A percentile compares a stretch with the other conserved stretches of the same genome.
phyloP scores from a whole-genome alignment of 1,139 yeast genomes.

The Suhomyces anneliseae region DNA sequence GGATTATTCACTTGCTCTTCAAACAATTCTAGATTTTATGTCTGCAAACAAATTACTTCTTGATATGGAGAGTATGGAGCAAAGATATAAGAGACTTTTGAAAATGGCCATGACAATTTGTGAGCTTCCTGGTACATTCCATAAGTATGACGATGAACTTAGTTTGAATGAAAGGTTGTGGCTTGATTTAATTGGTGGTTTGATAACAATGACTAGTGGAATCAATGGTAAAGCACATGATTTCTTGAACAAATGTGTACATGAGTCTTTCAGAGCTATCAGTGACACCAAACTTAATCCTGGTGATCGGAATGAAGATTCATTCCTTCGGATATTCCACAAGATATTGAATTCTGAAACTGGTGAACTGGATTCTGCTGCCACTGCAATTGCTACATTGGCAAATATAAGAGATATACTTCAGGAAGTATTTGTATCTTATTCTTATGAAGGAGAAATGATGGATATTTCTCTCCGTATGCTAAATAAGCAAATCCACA shows the following conservation, averaged over 20 bases:
- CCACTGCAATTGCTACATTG: conserved; percentile 40
- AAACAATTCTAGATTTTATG: conserved; percentile 26
- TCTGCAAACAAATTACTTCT: conserved; percentile 6
- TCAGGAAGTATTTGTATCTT: conserved; percentile 63
- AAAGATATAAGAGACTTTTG: conserved; percentile 29
- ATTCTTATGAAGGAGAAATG: conserved; percentile 62
- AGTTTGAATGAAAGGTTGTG: conserved; percentile 38
- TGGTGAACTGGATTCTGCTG: background rate
- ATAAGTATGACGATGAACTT: conserved; percentile 19
- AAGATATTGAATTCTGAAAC: conserved; percentile 44
- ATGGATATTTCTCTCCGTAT: conserved; percentile 53
- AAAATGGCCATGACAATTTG: conserved; percentile 38
- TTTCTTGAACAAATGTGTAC: conserved; percentile 46
- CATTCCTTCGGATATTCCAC: conserved; percentile 53
- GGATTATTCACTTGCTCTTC: conserved; percentile 29
- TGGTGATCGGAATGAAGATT: conserved; percentile 23
- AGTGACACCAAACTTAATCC: conserved; percentile 41
- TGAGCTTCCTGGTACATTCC: conserved; percentile 20
- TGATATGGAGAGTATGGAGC: conserved; percentile 10
- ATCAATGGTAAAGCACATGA: conserved; percentile 16
- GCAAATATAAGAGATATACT: conserved; percentile 63
- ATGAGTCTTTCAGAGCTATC: conserved; percentile 51
- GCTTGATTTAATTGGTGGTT: conserved; percentile 34
- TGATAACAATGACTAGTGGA: conserved; percentile 28
- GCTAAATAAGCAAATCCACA: conserved; percentile 54